Base-by-base conservation (phyloP, 306 rosid genomes). In the Malus asiatica region DNA sequence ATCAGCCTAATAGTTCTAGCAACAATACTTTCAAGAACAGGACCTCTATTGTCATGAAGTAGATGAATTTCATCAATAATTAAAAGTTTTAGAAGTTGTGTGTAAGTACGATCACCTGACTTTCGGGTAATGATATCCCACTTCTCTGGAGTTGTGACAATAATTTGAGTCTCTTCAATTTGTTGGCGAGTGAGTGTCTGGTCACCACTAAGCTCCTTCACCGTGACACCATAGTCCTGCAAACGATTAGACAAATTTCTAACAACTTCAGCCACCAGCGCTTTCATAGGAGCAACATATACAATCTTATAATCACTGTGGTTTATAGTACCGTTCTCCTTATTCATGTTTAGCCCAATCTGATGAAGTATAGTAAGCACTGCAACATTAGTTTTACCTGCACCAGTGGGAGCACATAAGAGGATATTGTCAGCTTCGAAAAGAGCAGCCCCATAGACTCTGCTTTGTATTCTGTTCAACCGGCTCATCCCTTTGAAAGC, bases 201-300 rank as follows among this genome's bases (percentile, higher is more conserved):
- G 58, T 94, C 98, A 78, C 97, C 98, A 82, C 98, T 93, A 51
- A 93, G 90, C 86, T 89, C 97, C 84, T 86, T 87, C 38, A 93
- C 97, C 27, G 72, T 88, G 68, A 93, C 93, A 78, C 87, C 93
- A 79, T 90, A 88, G 16, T 91, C 87, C 88, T 94, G 91, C 88
- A 94, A 83, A 52, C 98, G 88, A 71, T 94, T 89, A 68, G 98
- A 90, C 81, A 94, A 75, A 84, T 94, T 91, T 53, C 97, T 93
- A 73, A 91, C 98, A 32, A 94, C 93, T 83, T 94, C 98, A 45
- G 97, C 96, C 25, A 94, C 98, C 73, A 94, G 98, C 55, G 98
- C 98, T 83, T 94, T 94, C 98, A 94, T 94, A 25, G 97, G 98
- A 2, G 97, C 98, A 80, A 94, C 98, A 66, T 94, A 94, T 22